Evolutionary conservation across 805 yeast species (phyloP).

Genomic region (Metschnikowia borealis): DNA sequence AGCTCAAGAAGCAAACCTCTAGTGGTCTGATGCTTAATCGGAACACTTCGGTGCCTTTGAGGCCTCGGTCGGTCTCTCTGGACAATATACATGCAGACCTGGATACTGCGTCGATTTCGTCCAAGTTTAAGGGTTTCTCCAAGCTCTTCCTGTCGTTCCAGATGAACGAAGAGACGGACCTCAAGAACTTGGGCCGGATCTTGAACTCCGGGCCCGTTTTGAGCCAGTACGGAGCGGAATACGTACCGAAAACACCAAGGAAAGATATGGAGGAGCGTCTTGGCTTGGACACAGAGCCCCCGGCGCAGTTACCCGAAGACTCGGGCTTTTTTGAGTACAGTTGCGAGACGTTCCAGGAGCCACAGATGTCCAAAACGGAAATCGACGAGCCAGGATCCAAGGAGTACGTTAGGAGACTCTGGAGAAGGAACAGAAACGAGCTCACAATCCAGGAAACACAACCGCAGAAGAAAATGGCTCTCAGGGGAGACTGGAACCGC

Average conservation of each 20-base stretch:
- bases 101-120: conserved; percentile 31
- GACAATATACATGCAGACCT: conserved; percentile 23
- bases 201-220: conserved; percentile 35
- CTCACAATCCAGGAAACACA: conserved; percentile 83
- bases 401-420: conserved; percentile 72
- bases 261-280: conserved; percentile 37
- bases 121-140: conserved; percentile 30
- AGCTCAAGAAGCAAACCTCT: conserved; percentile 20
- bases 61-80: conserved; percentile 28
- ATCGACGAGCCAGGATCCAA: conserved; percentile 89
- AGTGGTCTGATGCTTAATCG: conserved; percentile 21
- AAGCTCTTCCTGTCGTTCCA: conserved; percentile 36
- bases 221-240: conserved; percentile 39
- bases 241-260: conserved; percentile 56
- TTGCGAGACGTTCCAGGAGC: conserved; percentile 92
- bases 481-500: conserved; percentile 82
- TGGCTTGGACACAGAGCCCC: conserved; percentile 25
- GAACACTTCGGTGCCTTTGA: conserved; percentile 25
- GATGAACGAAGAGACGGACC: conserved; percentile 39
- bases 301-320: conserved; percentile 43
- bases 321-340: conserved; percentile 71
- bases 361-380: conserved; percentile 84
- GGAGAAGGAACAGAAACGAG: conserved; percentile 92
- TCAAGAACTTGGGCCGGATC: conserved; percentile 35
- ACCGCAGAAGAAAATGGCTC: conserved; percentile 76